Evolutionary conservation across 345 rosid genomes (phyloP), one percentile per base, ranked within the genome.

Genomic region (Moricandia moricandioides): DNA sequence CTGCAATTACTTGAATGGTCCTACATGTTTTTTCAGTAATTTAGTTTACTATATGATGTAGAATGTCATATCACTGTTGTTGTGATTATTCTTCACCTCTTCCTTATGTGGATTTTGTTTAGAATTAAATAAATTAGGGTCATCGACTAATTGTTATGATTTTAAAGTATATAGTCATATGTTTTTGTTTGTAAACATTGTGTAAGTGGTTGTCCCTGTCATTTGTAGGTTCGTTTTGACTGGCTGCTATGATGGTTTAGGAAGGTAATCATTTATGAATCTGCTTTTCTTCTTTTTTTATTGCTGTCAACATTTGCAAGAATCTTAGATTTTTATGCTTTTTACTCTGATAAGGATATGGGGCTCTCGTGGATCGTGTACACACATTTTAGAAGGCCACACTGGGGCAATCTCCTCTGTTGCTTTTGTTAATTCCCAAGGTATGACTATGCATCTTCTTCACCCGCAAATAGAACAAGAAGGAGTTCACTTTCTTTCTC

Each of bases 351-450:
- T 64, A 55, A 95, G 97, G 86, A 72, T 92, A 39, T 92, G 98
- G 98, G 83, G 81, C 80, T 82, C 86, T 82, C 80, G 91, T 37
- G 98, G 92, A 62, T 69, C 68, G 6, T 96, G 98, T 77, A 74
- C 91, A 4, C 97, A 92, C 79, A 78, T 91, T 75, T 73, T 92
- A 40, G 98, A 86, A 83, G 99, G 99, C 30, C 98, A 95, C 69
- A 35, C 72, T 26, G 90, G 80, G 77, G 87, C 89, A 58, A 78
- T 96, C 62, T 88, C 91, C 70, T 92, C 98, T 79, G 84, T 96
- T 65, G 78, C 86, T 69, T 56, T 89, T 69, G 63, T 88, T 33
- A 82, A 82, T 14, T 75, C 77, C 24, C 71, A 78, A 75, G 97
- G 97, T 94, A 79, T 74, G 79, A 74, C 26, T 26, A 14, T 34